Evolutionary conservation across 2,329 filamentous ascomycete species (phyloP), one percentile per base, ranked within the genome.

Genomic region (Alternaria longipes): DNA sequence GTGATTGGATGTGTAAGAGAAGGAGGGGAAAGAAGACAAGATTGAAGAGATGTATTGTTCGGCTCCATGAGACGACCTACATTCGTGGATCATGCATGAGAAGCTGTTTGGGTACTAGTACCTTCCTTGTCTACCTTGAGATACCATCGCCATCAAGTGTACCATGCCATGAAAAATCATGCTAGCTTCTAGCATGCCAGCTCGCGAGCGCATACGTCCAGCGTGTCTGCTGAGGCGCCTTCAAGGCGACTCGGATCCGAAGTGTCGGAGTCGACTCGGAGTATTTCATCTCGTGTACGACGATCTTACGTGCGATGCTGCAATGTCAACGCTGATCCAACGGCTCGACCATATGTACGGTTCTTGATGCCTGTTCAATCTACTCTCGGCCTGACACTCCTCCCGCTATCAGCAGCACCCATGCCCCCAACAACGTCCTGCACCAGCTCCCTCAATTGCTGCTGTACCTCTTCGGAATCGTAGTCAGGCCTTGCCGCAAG

Each of bases 401-500:
- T 90, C 64, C 90, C 86, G 59, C 89, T 87, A 54, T 88, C 74
- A 6, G 87, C 85, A 4, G 89, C 78, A 24, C 84, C 86, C 55
- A 92, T 85, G 1, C 89, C 91, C 24, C 85, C 81, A 18, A 99
- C 83, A 3, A 92, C 93, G 71, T 97, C 93, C 66, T 90, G 87
- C 6, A 99, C 89, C 62, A 99, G 81, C 67, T 87, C 85, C 62
- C 93, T 86, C 72, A 99, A 80, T 74, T 94, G 89, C 22, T 85
- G 86, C 79, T 99, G 95, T 4, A 91, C 92, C 61, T 90, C 88
- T 55, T 92, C 89, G 5, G 89, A 90, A 70, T 94, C 84, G 72
- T 97, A 97, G 74, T 98, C 93, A 24, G 91, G 89, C 41, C 93
- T 85, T 36, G 90, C 86, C 2, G 95, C 94, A 61, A 99, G 81